These are phyloP conservation scores for Panaeolus papilionaceus DNA, from an alignment of 768 basidiomycete genomes.

Conservation along the genomic window DNA sequence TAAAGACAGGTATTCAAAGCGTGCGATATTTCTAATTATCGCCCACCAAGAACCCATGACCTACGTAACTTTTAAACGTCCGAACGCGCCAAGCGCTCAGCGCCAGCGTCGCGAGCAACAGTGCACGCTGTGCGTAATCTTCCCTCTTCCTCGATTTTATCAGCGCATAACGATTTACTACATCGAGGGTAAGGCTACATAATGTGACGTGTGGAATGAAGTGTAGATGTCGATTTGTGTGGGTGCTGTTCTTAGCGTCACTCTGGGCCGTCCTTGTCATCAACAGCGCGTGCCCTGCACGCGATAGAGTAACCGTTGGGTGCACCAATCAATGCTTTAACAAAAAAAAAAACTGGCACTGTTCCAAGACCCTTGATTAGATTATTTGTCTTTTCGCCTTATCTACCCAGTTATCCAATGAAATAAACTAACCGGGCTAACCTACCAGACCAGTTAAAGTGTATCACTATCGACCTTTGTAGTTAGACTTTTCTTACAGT, in stretches of 20 bases:
- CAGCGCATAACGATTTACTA: neutral
- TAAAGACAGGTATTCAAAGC: neutral
- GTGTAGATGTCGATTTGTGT: neutral
- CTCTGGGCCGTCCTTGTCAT: neutral
- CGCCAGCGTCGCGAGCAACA: neutral
- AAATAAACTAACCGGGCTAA: neutral
- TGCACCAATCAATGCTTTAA: too few relatives aligned
- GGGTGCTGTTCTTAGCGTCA: neutral
- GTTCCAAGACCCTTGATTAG: too few relatives aligned
- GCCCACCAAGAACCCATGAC: too few relatives aligned
- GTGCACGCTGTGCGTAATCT: too few relatives aligned
- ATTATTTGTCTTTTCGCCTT: neutral
- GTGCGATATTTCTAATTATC: too few relatives aligned
- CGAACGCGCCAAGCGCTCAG: neutral
- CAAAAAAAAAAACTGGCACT: too few relatives aligned
- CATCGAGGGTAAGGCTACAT: neutral
- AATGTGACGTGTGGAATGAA: neutral
- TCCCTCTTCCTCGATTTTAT: neutral
- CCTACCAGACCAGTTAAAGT: too few relatives aligned
- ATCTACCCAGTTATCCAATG: neutral
- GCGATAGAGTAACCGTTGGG: neutral
- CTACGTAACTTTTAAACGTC: neutral
- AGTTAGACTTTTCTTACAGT: neutral
- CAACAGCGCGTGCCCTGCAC: neutral
- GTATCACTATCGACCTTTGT: too few relatives aligned